Evolutionary conservation across 2,329 filamentous ascomycete species (phyloP), one percentile per base, ranked within the genome.

Genomic region (Neospermospora avenae): DNA sequence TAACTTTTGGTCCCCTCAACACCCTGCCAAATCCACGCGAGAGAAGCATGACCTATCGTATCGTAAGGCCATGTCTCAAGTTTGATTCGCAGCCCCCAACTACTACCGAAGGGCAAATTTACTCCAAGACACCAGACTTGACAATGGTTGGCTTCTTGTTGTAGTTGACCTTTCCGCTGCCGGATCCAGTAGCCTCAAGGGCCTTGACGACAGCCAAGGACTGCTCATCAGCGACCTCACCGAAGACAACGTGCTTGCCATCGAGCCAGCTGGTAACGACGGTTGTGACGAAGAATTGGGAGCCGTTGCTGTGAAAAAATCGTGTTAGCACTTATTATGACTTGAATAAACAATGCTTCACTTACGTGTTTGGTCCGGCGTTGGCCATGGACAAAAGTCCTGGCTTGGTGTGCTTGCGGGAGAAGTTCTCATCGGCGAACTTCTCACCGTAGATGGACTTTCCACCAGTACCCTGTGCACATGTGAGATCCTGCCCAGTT

Each of bases 221-320:
- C 37, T 68, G 52, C 1, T 67, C 37, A 61, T 71, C 69, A 63
- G 69, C 78, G 49, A 93, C 88, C 79, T 90, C 81, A 74, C 90
- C 91, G 78, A 95, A 95, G 74, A 95, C 90, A 71, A 95, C 90
- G 79, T 95, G 90, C 76, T 88, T 88, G 73, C 84, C 85, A 75
- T 95, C 84, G 69, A 95, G 82, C 83, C 96, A 96, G 58, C 87
- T 87, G 63, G 95, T 98, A 62, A 87, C 83, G 54, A 96, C 91
- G 59, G 93, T 98, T 72, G 93, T 98, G 75, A 98, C 81, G 83
- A 98, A 98, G 84, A 98, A 98, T 78, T 98, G 93, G 55, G 91
- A 96, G 72, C 95, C 95, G 80, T 99, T 99, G 77, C 95, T 96
- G 65, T 78, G 78, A 25, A 79, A 82, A 80, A 60, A 78, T 25